A percentile compares a stretch with the other conserved stretches of the same genome.
Evolutionary conservation across 1,284 basidiomycete species (phyloP).

Genomic region (Sphagnurus paluster): DNA sequence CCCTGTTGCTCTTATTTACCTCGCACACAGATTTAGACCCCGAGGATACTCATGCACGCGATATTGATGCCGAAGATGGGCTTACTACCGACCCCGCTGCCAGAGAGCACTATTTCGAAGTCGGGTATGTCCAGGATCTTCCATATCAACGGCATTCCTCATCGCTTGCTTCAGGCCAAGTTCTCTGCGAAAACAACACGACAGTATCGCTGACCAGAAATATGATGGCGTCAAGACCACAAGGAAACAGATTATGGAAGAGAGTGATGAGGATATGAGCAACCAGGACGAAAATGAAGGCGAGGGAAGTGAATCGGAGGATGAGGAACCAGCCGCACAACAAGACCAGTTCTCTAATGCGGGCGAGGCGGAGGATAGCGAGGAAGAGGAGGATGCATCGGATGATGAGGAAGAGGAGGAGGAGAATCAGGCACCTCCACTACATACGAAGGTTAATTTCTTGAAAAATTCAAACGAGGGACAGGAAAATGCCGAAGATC

Average conservation of each 20-base stretch:
- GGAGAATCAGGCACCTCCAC: conserved; percentile 1
- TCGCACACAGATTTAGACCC: conserved; percentile 68
- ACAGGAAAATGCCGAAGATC: conserved; percentile 60
- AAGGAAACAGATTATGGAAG: conserved; percentile 57
- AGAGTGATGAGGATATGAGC: conserved; percentile 32
- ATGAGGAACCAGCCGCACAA: conserved; percentile 26
- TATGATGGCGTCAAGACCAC: conserved; percentile 72
- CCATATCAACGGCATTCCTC: conserved; percentile 5
- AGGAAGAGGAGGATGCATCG: conserved; percentile 26
- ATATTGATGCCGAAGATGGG: conserved; percentile 30
- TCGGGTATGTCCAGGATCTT: conserved; percentile 58
- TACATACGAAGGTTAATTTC: conserved; percentile 14
- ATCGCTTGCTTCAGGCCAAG: conserved; percentile 54
- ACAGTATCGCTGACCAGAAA: conserved; percentile 67
- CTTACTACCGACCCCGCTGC: conserved; percentile 36
- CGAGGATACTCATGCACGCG: conserved; percentile 56
- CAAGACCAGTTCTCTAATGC: conserved; percentile 16
- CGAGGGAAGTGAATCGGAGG: conserved; percentile 28
- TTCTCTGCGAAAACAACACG: conserved; percentile 61
- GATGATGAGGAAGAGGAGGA: conserved; percentile 21
- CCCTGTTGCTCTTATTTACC: conserved; percentile 3
- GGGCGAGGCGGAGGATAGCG: conserved; percentile 33
- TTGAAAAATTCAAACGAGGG: conserved; percentile 50
- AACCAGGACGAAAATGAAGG: conserved; percentile 26
- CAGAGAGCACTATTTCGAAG: conserved; percentile 80